Conservation (phyloP, 2,329 filamentous ascomycete genomes). For the Aureobasidium sp. region DNA sequence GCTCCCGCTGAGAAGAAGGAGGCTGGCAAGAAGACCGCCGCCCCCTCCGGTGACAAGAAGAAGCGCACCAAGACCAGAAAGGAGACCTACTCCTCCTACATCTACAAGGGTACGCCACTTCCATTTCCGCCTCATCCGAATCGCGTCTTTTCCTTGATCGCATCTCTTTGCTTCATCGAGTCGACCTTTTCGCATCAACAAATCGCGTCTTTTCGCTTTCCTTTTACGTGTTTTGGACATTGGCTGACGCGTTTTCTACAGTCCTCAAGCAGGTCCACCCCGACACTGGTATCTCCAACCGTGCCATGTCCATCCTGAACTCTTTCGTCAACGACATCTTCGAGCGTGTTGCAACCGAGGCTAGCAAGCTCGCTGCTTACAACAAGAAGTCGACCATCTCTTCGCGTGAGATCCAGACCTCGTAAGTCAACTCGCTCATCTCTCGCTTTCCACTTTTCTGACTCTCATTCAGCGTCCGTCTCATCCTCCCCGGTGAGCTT, state of each 20-base stretch:
- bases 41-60: conserved; percentile 96
- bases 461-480: conserved; percentile 53
- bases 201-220: conserved; percentile 5
- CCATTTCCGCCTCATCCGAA: conserved; percentile 1
- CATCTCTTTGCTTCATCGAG: conserved; percentile 17
- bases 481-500: conserved; percentile 96
- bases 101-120: conserved; percentile 81
- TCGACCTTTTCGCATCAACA: conserved; percentile 13
- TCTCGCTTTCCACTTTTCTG: background rate
- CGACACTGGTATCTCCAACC: conserved; percentile 99
- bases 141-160: conserved; percentile 19
- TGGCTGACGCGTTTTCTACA: conserved; percentile 34
- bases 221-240: background rate
- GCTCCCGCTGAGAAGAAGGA: conserved; percentile 97
- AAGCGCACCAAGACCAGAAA: conserved; percentile 99
- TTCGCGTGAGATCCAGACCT: conserved; percentile 98
- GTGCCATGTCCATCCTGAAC: conserved; percentile 99
- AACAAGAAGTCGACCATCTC: conserved; percentile 99
- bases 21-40: conserved; percentile 97
- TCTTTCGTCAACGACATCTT: conserved; percentile 99
- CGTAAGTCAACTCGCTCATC: conserved; percentile 29
- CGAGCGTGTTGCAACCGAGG: conserved; percentile 97
- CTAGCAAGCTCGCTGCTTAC: conserved; percentile 97
- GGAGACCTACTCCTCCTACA: conserved; percentile 99
- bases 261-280: conserved; percentile 99